Conservation (phyloP, 306 rosid genomes). For the Cucurbita argyrosperma region DNA sequence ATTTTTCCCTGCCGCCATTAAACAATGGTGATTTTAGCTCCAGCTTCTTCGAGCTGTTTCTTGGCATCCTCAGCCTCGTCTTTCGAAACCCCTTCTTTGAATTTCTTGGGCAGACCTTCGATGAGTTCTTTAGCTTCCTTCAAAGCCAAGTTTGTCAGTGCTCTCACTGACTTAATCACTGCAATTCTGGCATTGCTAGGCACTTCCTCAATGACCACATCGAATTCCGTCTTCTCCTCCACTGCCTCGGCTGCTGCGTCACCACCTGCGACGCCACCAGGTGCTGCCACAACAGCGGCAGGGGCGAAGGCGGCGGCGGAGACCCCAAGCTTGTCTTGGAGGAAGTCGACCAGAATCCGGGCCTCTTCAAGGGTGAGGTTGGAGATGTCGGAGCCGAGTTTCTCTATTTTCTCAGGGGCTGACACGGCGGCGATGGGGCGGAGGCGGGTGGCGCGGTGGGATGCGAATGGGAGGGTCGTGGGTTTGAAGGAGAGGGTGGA, state of each 20-base stretch:
- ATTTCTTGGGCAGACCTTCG: slow-evolving; percentile 88
- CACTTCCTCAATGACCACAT: slow-evolving; percentile 75
- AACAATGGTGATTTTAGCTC: slow-evolving; percentile 65
- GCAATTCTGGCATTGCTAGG: slow-evolving; percentile 70
- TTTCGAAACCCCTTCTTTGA: slow-evolving; percentile 58
- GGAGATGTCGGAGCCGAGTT: slow-evolving; percentile 50
- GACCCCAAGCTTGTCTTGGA: slow-evolving; percentile 89
- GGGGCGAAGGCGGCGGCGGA: slow-evolving; percentile 82
- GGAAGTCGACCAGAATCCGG: slow-evolving; percentile 58
- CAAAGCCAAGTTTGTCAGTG: slow-evolving; percentile 66
- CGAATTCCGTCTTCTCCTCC: slow-evolving; percentile 95
- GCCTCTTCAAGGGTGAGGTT: slow-evolving; percentile 78
- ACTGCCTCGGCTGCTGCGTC: slow-evolving; percentile 20
- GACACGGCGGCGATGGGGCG: slow-evolving; percentile 55
- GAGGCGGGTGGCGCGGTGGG: slow-evolving; percentile 35
- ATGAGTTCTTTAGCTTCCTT: slow-evolving; percentile 90
- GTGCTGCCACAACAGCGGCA: slow-evolving; percentile 31
- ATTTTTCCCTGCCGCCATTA: background rate
- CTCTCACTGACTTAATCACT: slow-evolving; percentile 78
- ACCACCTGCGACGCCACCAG: slow-evolving; percentile 16
- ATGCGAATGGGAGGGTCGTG: slow-evolving; percentile 26
- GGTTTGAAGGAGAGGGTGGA: slow-evolving; percentile 25
- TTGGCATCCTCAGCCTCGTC: slow-evolving; percentile 91
- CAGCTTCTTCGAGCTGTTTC: slow-evolving; percentile 90
- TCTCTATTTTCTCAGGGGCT: slow-evolving; percentile 46